Evolutionary conservation across 176 grass and related monocot genomes (phyloP), one percentile per base, ranked within the genome.

Genomic region (Puccinellia tenuiflora): DNA sequence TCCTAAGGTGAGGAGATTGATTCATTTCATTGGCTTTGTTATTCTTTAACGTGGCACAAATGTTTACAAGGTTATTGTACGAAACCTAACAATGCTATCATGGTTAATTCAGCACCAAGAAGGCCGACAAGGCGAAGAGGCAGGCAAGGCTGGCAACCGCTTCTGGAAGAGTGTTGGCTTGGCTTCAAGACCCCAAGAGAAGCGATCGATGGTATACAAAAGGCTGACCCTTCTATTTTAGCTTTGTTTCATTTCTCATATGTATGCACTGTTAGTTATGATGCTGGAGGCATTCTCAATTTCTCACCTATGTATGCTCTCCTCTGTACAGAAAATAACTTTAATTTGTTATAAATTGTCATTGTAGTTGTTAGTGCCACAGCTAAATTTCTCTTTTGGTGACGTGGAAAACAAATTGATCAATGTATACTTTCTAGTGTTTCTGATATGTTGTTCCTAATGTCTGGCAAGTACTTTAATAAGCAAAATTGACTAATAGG

Each of bases 141-240:
- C 93, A 3, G 90, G 93, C 1, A 96, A 96, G 83, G 93, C 86
- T 24, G 93, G 93, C 64, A 96, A 96, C 90, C 84, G 90, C 30
- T 96, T 88, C 88, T 96, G 90, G 93, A 96, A 96, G 83, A 96
- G 59, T 66, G 79, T 93, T 82, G 93, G 90, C 93, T 96, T 59
- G 93, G 93, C 18, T 96, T 96, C 81, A 96, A 93, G 86, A 96
- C 93, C 63, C 93, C 93, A 7, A 93, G 88, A 59, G 93, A 96
- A 51, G 93, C 90, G 34, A 91, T 92, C 43, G 93, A 96, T 80
- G 93, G 86, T 96, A 82, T 3, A 18, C 34, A 45, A 30, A 30
- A 3, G 7, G 15, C 11, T 14, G 17, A 1, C 1, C 20, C 12
- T 18, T 47, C 0, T 25, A 21, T 10, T 31, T 4, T 37, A 67